phyloP scores from a whole-genome alignment of 1,139 yeast species.

The Martiniozyma asiatica region DNA sequence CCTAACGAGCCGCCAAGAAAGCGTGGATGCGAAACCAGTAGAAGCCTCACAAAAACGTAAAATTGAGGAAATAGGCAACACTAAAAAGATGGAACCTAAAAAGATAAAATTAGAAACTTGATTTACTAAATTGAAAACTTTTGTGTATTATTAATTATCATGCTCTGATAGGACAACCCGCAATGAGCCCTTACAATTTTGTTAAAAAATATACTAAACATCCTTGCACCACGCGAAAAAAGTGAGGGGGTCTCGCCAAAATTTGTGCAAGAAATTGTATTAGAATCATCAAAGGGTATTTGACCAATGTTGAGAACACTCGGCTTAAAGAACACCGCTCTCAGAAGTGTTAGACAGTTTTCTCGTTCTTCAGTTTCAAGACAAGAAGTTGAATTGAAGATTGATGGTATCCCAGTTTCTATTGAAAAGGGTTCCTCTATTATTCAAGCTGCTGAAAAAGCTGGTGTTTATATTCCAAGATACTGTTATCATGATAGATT shows the following conservation, averaged over 20 bases:
- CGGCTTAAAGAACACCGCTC: not conserved
- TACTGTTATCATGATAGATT: constrained; percentile 88
- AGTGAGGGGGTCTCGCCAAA: no score
- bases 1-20: constrained; percentile 15
- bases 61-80: constrained; percentile 3
- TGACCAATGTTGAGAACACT: constrained; percentile 3
- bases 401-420: constrained; percentile 67
- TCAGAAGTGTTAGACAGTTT: constrained; percentile 7
- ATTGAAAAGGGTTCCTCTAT: constrained; percentile 83
- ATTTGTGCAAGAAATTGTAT: no score
- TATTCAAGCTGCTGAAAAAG: constrained; percentile 86
- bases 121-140: no score
- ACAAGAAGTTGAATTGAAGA: constrained; percentile 55
- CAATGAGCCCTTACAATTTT: no score
- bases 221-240: no score
- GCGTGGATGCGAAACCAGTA: constrained; percentile 11
- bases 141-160: no score
- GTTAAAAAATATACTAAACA: no score
- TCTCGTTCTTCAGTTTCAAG: constrained; percentile 4
- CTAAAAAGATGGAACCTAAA: no score
- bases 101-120: no score
- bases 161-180: no score
- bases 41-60: constrained; percentile 1
- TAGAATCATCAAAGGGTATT: no score
- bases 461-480: constrained; percentile 80